These are phyloP conservation scores for Phalaenopsis aphrodite DNA, from an alignment of 106 monocot genomes.

Conservation along the genomic window DNA sequence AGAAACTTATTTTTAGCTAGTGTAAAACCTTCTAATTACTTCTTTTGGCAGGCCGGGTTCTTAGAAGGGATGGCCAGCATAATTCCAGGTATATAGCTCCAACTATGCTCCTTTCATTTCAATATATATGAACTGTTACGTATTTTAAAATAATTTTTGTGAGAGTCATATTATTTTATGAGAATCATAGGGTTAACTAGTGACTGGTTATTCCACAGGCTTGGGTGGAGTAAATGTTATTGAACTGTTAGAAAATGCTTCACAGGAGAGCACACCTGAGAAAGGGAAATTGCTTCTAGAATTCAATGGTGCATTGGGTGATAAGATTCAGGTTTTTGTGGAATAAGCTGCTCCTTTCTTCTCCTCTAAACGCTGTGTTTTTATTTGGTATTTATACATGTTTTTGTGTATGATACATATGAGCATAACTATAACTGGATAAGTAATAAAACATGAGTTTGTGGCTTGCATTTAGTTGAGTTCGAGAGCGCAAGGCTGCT, in stretches of 20 bases:
- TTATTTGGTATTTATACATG: background rate
- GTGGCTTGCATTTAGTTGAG: no score
- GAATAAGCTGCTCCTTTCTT: constrained; percentile 31
- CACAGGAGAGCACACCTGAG: constrained; percentile 29
- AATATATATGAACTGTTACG: background rate
- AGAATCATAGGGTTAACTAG: background rate
- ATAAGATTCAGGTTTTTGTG: constrained; percentile 81
- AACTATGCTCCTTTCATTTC: background rate
- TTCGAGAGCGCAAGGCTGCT: no score
- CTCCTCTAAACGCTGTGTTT: background rate
- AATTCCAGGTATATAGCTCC: constrained; percentile 52
- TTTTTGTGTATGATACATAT: background rate
- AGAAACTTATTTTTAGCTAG: background rate
- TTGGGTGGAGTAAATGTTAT: constrained; percentile 70
- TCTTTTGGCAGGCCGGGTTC: constrained; percentile 67
- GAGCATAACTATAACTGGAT: background rate
- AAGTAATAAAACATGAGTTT: no score
- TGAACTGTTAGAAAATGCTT: constrained; percentile 56
- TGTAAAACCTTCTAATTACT: background rate
- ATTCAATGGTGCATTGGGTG: constrained; percentile 75
- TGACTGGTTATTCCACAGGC: constrained; percentile 28
- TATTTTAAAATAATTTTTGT: background rate
- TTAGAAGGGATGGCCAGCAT: constrained; percentile 72
- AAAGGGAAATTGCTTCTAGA: constrained; percentile 66
- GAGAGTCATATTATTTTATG: background rate